A percentile compares a stretch with the other conserved stretches of the same genome.
phyloP scores from a whole-genome alignment of 75 land plant genomes.

The Selaginella moellendorffii region DNA sequence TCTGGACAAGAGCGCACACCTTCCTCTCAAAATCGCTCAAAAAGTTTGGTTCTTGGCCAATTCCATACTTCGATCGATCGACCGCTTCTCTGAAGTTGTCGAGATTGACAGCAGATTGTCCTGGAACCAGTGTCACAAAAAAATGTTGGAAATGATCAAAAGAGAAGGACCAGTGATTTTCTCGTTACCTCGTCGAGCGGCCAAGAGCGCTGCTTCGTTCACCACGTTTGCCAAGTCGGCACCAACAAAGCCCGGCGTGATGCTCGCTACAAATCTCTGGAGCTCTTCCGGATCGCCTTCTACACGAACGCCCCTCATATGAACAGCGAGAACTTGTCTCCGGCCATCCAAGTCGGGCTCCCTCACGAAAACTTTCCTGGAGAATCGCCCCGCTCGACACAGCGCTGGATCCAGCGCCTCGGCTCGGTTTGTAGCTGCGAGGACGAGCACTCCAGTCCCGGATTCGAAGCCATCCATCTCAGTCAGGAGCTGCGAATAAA shows the following conservation, averaged over 20 bases:
- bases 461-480: conserved; percentile 99
- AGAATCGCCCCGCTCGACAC: conserved; percentile 84
- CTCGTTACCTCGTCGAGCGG: conserved; percentile 90
- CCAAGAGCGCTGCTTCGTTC: conserved; percentile 89
- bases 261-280: conserved; percentile 46
- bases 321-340: conserved; percentile 70
- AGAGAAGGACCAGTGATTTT: too few relatives aligned
- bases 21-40: background rate
- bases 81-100: conserved; percentile 81
- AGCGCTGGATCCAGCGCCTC: conserved; percentile 94
- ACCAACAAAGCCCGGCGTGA: conserved; percentile 83
- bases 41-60: conserved; percentile 30
- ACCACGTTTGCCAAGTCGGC: conserved; percentile 97
- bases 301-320: conserved; percentile 67
- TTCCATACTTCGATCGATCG: conserved; percentile 70
- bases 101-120: conserved; percentile 39
- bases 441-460: conserved; percentile 64
- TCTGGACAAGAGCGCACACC: background rate
- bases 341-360: conserved; percentile 79
- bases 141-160: too few relatives aligned
- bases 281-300: conserved; percentile 53
- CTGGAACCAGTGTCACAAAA: too few relatives aligned
- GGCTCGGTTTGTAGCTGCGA: conserved; percentile 93
- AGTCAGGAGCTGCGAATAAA: conserved; percentile 46
- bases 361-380: conserved; percentile 74